Conservation (phyloP, 345 rosid genomes). For the Lepidium aucheri region DNA sequence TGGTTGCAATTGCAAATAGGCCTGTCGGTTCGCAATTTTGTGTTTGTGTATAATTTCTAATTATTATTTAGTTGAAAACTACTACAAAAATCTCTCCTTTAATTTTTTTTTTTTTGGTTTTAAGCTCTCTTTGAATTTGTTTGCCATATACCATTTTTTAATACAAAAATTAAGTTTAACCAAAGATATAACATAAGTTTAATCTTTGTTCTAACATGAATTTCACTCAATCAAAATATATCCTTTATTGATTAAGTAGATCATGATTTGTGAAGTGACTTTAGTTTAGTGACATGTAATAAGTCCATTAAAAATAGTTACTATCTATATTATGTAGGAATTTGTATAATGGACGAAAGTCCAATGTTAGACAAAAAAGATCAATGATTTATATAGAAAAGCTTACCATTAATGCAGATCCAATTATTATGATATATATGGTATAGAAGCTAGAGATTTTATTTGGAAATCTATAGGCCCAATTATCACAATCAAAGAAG, state of each 20-base stretch:
- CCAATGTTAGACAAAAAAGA: too few relatives aligned
- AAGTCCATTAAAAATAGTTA: too few relatives aligned
- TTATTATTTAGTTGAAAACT: not conserved
- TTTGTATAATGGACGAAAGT: too few relatives aligned
- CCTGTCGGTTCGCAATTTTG: not conserved
- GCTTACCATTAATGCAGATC: conserved; percentile 22
- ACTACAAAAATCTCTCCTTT: not conserved
- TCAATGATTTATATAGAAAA: conserved; percentile 10
- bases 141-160: not conserved
- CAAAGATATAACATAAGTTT: not conserved
- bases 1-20: not conserved
- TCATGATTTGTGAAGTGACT: too few relatives aligned
- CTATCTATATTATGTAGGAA: too few relatives aligned
- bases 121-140: not conserved
- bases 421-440: conserved; percentile 4
- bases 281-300: too few relatives aligned
- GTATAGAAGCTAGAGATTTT: conserved; percentile 7
- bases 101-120: too few relatives aligned
- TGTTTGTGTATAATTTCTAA: not conserved
- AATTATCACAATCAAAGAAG: not conserved
- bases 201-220: not conserved
- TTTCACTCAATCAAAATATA: not conserved
- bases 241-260: not conserved
- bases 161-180: not conserved
- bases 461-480: conserved; percentile 9